A percentile compares a stretch with the other conserved stretches of the same genome.
Conservation (phyloP, 2,329 filamentous ascomycete genomes). For the Knufia petricola region DNA sequence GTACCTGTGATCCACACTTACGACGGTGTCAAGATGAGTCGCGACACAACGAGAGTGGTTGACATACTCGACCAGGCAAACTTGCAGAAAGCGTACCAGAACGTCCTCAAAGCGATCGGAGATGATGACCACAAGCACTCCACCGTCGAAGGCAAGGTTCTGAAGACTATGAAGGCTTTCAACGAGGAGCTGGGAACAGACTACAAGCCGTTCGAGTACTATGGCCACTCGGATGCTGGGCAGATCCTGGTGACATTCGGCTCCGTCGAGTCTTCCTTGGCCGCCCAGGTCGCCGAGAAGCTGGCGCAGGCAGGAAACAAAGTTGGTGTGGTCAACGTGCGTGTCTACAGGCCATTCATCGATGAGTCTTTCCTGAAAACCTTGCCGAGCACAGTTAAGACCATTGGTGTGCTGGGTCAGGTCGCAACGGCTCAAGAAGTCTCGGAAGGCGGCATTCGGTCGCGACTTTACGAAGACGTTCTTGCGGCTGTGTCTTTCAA, state of each 20-base stretch:
- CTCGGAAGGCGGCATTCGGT: conserved; percentile 65
- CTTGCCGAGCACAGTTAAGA: conserved; percentile 65
- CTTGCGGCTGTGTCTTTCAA: conserved; percentile 76
- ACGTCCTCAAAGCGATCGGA: conserved; percentile 52
- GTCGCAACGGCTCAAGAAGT: conserved; percentile 65
- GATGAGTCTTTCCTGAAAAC: conserved; percentile 85
- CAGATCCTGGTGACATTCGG: conserved; percentile 86
- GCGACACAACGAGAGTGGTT: conserved; percentile 72
- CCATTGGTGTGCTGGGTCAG: conserved; percentile 79
- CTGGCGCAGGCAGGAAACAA: conserved; percentile 64
- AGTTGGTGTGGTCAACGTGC: conserved; percentile 81
- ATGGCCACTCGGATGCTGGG: conserved; percentile 69
- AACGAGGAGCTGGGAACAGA: conserved; percentile 90
- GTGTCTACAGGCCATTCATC: conserved; percentile 87
- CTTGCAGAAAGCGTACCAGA: conserved; percentile 59
- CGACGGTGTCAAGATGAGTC: conserved; percentile 71
- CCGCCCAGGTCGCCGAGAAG: conserved; percentile 66
- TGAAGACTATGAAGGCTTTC: conserved; percentile 61
- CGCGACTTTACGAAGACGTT: conserved; percentile 85
- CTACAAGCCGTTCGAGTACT: conserved; percentile 89
- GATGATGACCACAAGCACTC: conserved; percentile 59
- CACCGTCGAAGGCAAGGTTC: conserved; percentile 61
- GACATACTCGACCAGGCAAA: conserved; percentile 68
- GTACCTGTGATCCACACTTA: conserved; percentile 81
- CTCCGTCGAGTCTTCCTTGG: conserved; percentile 77